phyloP scores from a whole-genome alignment of 148 eudicot species.

The Vaccinium macrocarpon region DNA sequence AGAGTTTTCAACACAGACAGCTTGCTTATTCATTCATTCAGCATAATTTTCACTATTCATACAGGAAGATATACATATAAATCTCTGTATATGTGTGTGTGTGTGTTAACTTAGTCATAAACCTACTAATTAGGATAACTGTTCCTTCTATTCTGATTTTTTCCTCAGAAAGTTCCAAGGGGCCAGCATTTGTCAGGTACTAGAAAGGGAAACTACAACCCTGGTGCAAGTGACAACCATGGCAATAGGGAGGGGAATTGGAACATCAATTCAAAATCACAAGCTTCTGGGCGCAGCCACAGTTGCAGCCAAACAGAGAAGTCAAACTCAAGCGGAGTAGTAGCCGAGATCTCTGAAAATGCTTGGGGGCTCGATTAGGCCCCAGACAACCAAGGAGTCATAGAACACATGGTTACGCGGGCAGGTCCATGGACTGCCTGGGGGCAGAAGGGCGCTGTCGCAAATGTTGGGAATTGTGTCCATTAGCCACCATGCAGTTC shows the following conservation, averaged over 20 bases:
- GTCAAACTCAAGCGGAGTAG: slow-evolving; percentile 59
- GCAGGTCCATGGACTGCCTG: slow-evolving; percentile 91
- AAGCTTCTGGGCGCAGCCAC: slow-evolving; percentile 49
- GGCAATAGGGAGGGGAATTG: slow-evolving; percentile 76
- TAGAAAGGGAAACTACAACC: slow-evolving; percentile 59
- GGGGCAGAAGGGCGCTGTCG: slow-evolving; percentile 48
- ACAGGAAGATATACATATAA: no score
- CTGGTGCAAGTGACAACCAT: slow-evolving; percentile 60
- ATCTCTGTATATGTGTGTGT: no score
- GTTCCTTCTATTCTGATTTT: not conserved
- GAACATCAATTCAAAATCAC: slow-evolving; percentile 59
- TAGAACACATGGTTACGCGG: slow-evolving; percentile 70
- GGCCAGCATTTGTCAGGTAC: slow-evolving; percentile 61
- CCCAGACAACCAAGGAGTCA: slow-evolving; percentile 86
- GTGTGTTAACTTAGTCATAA: no score
- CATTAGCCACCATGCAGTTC: slow-evolving; percentile 97
- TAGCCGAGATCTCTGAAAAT: slow-evolving; percentile 79
- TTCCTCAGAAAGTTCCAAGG: slow-evolving; percentile 61
- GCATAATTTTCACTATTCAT: not conserved
- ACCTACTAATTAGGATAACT: not conserved
- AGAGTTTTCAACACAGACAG: not conserved
- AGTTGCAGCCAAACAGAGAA: slow-evolving; percentile 60
- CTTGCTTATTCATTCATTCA: not conserved
- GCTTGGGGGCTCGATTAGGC: slow-evolving; percentile 81
- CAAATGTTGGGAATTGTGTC: slow-evolving; percentile 64